These are phyloP conservation scores for Cymbopogon citratus DNA, from an alignment of 176 grass and related monocot genomes.

Conservation along the genomic window DNA sequence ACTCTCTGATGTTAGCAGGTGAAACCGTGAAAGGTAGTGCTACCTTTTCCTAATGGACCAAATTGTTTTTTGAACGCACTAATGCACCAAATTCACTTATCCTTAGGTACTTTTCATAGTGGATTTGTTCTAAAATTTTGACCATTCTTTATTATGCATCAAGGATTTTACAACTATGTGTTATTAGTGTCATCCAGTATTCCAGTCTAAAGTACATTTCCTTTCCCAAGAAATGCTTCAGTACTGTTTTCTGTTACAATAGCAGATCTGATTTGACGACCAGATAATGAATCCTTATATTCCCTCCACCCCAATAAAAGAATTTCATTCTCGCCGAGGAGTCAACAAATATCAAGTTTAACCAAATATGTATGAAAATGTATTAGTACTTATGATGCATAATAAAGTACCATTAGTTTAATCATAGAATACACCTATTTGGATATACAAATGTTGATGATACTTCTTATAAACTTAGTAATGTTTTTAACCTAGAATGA, in stretches of 20 bases:
- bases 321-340: neutral
- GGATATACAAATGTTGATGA: too few relatives aligned
- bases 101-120: neutral
- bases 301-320: neutral
- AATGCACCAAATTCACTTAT: neutral
- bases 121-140: neutral
- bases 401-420: neutral
- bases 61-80: neutral
- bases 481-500: too few relatives aligned
- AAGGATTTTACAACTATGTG: neutral
- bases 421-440: too few relatives aligned
- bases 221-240: neutral
- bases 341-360: neutral
- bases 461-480: too few relatives aligned
- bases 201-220: neutral
- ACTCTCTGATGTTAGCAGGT: neutral
- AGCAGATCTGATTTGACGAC: neutral
- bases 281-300: neutral
- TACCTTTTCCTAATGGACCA: slow-evolving; percentile 15
- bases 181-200: neutral
- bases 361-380: neutral
- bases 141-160: neutral
- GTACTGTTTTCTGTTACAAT: neutral
- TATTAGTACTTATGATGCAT: neutral
- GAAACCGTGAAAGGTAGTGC: neutral